These are phyloP conservation scores for Neoboletus magnificus DNA, from an alignment of 768 basidiomycete species.

Conservation along the genomic window DNA sequence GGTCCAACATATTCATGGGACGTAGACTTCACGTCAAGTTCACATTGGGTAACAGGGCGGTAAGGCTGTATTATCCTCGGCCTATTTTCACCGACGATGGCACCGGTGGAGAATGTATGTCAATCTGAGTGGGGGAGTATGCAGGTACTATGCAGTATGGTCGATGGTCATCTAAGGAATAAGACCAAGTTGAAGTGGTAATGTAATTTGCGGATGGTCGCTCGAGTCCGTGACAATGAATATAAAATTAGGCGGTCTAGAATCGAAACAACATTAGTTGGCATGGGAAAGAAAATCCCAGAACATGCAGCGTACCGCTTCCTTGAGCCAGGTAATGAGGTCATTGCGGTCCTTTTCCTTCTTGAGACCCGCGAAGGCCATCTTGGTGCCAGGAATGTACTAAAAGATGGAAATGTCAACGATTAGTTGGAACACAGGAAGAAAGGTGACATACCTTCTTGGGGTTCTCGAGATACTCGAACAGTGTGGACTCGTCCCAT, in stretches of 20 bases:
- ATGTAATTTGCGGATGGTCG: constrained; percentile 11
- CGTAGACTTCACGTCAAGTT: background rate
- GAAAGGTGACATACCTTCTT: constrained; percentile 67
- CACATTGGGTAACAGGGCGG: background rate
- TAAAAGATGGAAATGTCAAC: constrained; percentile 23
- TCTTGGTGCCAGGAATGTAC: constrained; percentile 97
- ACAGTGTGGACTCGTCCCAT: constrained; percentile 87
- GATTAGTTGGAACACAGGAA: background rate
- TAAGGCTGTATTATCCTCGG: background rate
- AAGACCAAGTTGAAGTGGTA: constrained; percentile 27
- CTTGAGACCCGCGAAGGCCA: constrained; percentile 98
- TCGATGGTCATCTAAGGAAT: constrained; percentile 36
- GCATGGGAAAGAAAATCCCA: background rate
- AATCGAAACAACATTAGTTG: background rate
- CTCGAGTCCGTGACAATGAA: constrained; percentile 11
- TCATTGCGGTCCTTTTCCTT: constrained; percentile 98
- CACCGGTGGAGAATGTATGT: constrained; percentile 5
- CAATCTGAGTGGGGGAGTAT: constrained; percentile 31
- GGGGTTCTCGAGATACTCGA: constrained; percentile 95
- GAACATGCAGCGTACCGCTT: constrained; percentile 47
- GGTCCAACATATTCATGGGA: background rate
- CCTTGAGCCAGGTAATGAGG: constrained; percentile 82
- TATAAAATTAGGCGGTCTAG: constrained; percentile 29
- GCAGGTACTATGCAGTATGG: constrained; percentile 22
- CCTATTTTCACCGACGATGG: background rate